A percentile compares a stretch with the other conserved stretches of the same genome.
Conservation (phyloP, 306 rosid genomes). For the Quercus suber region DNA sequence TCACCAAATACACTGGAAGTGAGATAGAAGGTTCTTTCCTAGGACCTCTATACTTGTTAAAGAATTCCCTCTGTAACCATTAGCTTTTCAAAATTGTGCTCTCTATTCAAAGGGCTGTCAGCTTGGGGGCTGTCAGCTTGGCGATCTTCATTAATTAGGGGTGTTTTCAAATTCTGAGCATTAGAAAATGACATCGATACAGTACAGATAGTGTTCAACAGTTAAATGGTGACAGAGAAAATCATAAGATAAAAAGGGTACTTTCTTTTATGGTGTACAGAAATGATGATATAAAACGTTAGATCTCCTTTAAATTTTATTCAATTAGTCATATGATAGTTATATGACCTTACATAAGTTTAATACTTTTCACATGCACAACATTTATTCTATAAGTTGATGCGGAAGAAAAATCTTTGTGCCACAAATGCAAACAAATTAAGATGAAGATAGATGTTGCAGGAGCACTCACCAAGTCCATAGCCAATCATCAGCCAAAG, state of each 20-base stretch:
- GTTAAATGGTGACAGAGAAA: too few relatives aligned
- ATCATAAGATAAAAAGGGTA: too few relatives aligned
- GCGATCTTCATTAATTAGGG: too few relatives aligned
- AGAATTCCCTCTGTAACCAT: neutral
- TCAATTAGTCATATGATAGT: neutral
- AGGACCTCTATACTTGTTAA: neutral
- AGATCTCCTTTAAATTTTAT: neutral
- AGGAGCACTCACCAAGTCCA: slow-evolving; percentile 66
- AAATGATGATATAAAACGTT: neutral
- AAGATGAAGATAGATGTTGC: slow-evolving; percentile 11
- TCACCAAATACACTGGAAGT: neutral
- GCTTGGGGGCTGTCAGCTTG: too few relatives aligned
- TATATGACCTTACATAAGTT: neutral
- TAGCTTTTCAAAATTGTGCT: neutral
- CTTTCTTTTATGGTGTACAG: too few relatives aligned
- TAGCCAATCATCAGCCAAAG: slow-evolving; percentile 83
- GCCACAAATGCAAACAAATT: neutral
- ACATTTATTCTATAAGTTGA: neutral
- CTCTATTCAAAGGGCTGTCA: too few relatives aligned
- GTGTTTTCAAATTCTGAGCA: too few relatives aligned
- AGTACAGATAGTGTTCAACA: too few relatives aligned
- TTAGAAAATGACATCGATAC: too few relatives aligned
- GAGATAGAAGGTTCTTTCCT: neutral
- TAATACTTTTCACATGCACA: neutral
- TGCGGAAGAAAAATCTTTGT: neutral